phyloP scores from a whole-genome alignment of 352 stramenopile species.

The Halophytophthora batemanensis region DNA sequence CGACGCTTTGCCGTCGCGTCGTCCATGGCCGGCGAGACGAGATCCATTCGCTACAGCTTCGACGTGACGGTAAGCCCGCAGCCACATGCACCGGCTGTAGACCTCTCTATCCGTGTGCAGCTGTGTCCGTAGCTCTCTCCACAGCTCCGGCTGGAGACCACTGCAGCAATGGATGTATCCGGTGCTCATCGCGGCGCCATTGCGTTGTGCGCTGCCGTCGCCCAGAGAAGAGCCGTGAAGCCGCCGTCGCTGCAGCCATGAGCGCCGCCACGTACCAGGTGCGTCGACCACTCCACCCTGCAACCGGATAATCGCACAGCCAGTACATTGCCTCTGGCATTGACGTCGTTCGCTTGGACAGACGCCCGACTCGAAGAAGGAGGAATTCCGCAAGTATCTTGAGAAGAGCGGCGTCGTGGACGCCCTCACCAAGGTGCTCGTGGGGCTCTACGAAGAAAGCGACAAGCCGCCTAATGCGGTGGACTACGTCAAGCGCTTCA shows the following conservation, averaged over 20 bases:
- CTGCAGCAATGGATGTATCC: constrained; percentile 11
- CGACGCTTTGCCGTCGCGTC: background rate
- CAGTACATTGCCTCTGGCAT: too few relatives aligned
- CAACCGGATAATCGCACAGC: too few relatives aligned
- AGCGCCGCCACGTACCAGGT: constrained; percentile 73
- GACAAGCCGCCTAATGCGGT: constrained; percentile 95
- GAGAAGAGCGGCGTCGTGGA: constrained; percentile 97
- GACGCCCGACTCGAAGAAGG: constrained; percentile 96
- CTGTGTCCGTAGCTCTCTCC: too few relatives aligned
- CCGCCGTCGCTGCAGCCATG: constrained; percentile 6
- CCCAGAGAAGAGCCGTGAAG: constrained; percentile 15
- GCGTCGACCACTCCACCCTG: background rate
- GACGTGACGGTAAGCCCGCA: too few relatives aligned
- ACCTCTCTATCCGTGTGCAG: too few relatives aligned
- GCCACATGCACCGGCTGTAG: too few relatives aligned
- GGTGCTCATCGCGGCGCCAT: constrained; percentile 10
- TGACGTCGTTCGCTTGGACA: too few relatives aligned
- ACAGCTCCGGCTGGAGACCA: too few relatives aligned
- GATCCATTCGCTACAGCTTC: too few relatives aligned
- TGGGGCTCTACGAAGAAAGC: constrained; percentile 95
- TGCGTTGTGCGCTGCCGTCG: background rate
- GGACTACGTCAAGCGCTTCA: constrained; percentile 97
- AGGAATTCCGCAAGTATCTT: constrained; percentile 98
- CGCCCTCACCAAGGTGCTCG: constrained; percentile 96
- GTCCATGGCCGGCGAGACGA: too few relatives aligned